Evolutionary conservation across 345 rosid species (phyloP).

Genomic region (Lepidium sativum): DNA sequence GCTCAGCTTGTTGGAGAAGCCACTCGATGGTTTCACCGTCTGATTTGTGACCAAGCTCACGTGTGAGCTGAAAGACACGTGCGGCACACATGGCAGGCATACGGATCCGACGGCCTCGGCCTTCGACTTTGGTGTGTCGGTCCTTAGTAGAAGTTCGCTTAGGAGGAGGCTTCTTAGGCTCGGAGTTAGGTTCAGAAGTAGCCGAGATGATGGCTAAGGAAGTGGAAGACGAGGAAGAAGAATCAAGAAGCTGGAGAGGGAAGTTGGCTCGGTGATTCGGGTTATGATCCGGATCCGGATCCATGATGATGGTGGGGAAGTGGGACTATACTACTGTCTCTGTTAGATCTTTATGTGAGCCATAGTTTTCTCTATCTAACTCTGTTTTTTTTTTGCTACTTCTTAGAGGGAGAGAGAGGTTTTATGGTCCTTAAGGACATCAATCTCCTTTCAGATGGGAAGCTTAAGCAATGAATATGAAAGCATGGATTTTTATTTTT

Average conservation of each 20-base stretch:
- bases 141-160: slow-evolving; percentile 71
- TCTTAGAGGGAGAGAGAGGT: slow-evolving; percentile 20
- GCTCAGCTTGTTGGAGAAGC: slow-evolving; percentile 92
- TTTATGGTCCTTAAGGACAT: slow-evolving; percentile 29
- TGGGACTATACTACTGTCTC: slow-evolving; percentile 35
- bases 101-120: slow-evolving; percentile 93
- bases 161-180: slow-evolving; percentile 51
- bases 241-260: slow-evolving; percentile 72
- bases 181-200: slow-evolving; percentile 26
- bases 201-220: slow-evolving; percentile 26
- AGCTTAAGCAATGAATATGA: slow-evolving; percentile 57
- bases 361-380: slow-evolving; percentile 13
- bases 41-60: slow-evolving; percentile 84
- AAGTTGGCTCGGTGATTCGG: slow-evolving; percentile 51
- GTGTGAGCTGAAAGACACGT: slow-evolving; percentile 84
- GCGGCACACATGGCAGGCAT: slow-evolving; percentile 95
- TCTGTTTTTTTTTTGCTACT: slow-evolving; percentile 14
- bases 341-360: slow-evolving; percentile 30
- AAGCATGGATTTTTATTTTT: slow-evolving; percentile 31
- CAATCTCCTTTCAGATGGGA: slow-evolving; percentile 47
- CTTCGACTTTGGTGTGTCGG: slow-evolving; percentile 94
- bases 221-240: slow-evolving; percentile 33
- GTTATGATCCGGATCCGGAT: slow-evolving; percentile 43
- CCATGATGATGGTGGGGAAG: slow-evolving; percentile 70
- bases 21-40: slow-evolving; percentile 91